Percentiles rank a stretch among this genome's conserved stretches.
Evolutionary conservation across 805 yeast genomes (phyloP).

Genomic region (Spathaspora arborariae): DNA sequence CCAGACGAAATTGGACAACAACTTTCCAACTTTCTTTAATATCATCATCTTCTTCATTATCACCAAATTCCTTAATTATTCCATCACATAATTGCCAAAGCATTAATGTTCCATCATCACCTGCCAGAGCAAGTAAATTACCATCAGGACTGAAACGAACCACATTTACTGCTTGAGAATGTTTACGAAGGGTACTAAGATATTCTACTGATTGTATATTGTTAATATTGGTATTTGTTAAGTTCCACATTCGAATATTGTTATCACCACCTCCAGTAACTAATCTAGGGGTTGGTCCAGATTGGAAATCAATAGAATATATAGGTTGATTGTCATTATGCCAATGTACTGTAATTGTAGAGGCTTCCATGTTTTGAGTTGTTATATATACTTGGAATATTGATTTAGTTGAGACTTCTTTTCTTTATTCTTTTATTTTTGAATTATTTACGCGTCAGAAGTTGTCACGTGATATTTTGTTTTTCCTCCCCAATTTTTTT

Average conservation of each 20-base stretch:
- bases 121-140: conserved; percentile 75
- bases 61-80: conserved; percentile 53
- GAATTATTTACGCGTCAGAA: not conserved
- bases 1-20: conserved; percentile 52
- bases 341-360: conserved; percentile 63
- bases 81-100: conserved; percentile 67
- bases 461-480: not conserved
- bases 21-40: conserved; percentile 72
- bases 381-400: not conserved
- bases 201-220: conserved; percentile 52
- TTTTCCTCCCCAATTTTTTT: not conserved
- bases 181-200: conserved; percentile 76
- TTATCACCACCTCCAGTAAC: conserved; percentile 96
- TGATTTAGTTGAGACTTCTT: conserved; percentile 1
- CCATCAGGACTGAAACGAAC: conserved; percentile 79
- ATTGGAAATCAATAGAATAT: conserved; percentile 62
- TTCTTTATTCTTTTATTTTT: not conserved
- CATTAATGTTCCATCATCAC: conserved; percentile 89
- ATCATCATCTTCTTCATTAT: conserved; percentile 46
- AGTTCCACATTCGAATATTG: conserved; percentile 64
- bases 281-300: conserved; percentile 40
- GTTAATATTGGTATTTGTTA: conserved; percentile 8
- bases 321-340: conserved; percentile 74
- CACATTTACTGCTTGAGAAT: conserved; percentile 91
- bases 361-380: conserved; percentile 27